Evolutionary conservation across 371 early-diverging fungal genomes (phyloP).

Genomic region (Thermomucor indicae-seudaticae): DNA sequence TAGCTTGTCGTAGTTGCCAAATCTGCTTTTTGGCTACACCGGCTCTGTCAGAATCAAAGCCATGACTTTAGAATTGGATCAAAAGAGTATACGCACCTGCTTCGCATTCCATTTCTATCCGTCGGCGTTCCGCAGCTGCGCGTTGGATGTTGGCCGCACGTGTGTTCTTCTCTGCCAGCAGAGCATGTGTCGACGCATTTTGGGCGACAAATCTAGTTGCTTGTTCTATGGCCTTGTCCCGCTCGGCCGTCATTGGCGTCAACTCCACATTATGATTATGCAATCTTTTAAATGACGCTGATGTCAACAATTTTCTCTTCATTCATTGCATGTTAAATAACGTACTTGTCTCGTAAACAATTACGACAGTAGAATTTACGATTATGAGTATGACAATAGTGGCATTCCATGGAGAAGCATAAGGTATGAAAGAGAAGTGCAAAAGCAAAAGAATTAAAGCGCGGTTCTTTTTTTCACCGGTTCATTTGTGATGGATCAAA

Average conservation of each 20-base stretch:
- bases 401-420: conserved; percentile 18
- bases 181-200: conserved; percentile 32
- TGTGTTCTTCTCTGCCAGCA: conserved; percentile 39
- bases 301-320: background rate
- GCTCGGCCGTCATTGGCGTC: conserved; percentile 24
- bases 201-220: conserved; percentile 29
- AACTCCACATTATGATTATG: conserved; percentile 37
- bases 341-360: conserved; percentile 43
- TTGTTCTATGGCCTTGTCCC: conserved; percentile 34
- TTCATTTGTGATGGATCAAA: background rate
- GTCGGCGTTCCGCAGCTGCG: conserved; percentile 22
- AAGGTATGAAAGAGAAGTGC: background rate
- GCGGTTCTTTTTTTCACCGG: background rate
- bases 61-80: background rate
- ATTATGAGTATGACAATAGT: conserved; percentile 36
- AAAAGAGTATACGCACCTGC: conserved; percentile 23
- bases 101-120: conserved; percentile 24
- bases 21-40: conserved; percentile 18
- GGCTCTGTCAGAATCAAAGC: background rate
- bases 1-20: conserved; percentile 14
- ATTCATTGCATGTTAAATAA: background rate
- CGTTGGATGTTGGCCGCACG: conserved; percentile 22
- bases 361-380: conserved; percentile 38
- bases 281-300: conserved; percentile 22
- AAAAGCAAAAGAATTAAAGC: background rate